A percentile compares a stretch with the other conserved stretches of the same genome.
Conservation (phyloP, 2,329 filamentous ascomycete species). For the Fusarium dlaminii region DNA sequence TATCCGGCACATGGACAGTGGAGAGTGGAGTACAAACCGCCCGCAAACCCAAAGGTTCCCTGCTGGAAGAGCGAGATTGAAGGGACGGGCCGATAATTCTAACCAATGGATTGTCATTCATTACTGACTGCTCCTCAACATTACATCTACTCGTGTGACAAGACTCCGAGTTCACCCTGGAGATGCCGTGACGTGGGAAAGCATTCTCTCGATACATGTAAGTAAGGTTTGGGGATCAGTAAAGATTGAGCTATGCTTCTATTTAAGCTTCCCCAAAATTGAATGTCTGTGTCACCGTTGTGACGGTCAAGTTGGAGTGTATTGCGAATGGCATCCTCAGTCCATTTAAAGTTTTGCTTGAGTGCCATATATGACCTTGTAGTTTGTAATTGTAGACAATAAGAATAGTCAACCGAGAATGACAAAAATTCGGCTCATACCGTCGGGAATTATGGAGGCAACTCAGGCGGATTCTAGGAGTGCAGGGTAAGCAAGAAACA, state of each 20-base stretch:
- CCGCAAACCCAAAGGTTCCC: neutral
- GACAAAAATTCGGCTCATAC: fast-evolving
- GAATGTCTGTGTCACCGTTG: fast-evolving
- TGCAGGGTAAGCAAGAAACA: neutral
- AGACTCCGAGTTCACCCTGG: neutral
- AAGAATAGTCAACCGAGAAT: neutral
- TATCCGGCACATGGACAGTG: neutral
- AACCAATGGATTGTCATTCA: neutral
- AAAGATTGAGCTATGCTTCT: neutral
- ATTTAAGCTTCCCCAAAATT: neutral
- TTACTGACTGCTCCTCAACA: neutral
- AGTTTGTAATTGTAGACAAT: fast-evolving
- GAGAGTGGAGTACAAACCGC: neutral
- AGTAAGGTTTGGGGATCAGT: neutral
- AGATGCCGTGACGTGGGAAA: neutral
- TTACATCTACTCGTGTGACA: neutral
- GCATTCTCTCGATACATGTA: neutral
- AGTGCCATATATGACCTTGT: fast-evolving
- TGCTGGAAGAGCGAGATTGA: neutral
- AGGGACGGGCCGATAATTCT: neutral
- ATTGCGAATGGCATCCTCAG: fast-evolving
- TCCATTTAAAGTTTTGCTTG: neutral
- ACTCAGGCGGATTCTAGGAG: fast-evolving
- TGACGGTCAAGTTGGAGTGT: fast-evolving
- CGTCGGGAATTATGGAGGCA: neutral